Conservation (phyloP, 208 protist species). For the Porcisia deanei region DNA sequence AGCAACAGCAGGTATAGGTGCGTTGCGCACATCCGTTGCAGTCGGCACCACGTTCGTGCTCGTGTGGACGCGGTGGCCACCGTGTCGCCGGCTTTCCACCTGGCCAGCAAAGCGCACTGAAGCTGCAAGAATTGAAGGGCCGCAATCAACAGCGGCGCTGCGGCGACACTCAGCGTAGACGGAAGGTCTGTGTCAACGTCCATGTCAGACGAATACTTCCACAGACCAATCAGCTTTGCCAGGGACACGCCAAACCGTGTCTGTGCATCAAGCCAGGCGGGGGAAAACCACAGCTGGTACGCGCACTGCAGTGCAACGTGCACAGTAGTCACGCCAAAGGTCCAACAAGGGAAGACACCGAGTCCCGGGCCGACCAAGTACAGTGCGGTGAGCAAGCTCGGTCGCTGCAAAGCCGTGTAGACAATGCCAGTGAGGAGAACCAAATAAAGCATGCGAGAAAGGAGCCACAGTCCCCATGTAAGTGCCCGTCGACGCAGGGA, state of each 20-base stretch:
- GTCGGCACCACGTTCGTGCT: neutral
- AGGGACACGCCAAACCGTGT: constrained; percentile 17
- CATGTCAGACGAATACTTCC: neutral
- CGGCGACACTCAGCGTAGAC: constrained; percentile 18
- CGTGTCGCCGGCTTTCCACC: neutral
- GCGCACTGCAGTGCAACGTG: constrained; percentile 27
- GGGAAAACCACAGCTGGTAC: constrained; percentile 34
- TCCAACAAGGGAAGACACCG: constrained; percentile 22
- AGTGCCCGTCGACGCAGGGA: neutral
- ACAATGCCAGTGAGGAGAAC: constrained; percentile 16
- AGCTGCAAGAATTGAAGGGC: constrained; percentile 16
- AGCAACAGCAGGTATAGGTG: constrained; percentile 26
- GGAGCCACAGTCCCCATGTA: constrained; percentile 8
- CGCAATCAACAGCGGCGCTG: constrained; percentile 23
- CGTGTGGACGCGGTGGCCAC: neutral
- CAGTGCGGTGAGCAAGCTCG: constrained; percentile 21
- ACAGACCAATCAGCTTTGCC: constrained; percentile 24
- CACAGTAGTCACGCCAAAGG: constrained; percentile 7
- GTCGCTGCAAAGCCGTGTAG: constrained; percentile 16
- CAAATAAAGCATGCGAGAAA: neutral
- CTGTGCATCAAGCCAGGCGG: constrained; percentile 13
- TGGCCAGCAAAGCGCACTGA: constrained; percentile 7
- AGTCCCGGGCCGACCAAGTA: constrained; percentile 20
- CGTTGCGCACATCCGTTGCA: constrained; percentile 15
- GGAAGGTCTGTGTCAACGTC: neutral